These are phyloP conservation scores for Thuidium tamariscinum DNA, from an alignment of 225 moss, liverwort and hornwort genomes.

Conservation along the genomic window DNA sequence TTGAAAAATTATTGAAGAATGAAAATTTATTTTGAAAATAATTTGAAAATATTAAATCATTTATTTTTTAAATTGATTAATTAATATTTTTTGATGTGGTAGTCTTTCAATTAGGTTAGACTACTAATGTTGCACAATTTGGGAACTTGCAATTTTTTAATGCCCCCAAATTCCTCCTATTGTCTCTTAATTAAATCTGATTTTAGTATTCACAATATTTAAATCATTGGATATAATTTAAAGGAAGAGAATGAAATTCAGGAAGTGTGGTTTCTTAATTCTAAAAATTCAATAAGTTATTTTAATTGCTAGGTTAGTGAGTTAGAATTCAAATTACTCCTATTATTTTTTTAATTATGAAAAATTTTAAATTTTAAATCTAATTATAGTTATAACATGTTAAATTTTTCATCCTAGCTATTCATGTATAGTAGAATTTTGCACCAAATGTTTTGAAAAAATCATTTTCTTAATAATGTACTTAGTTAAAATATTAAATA, in stretches of 20 bases:
- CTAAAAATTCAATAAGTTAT: neutral
- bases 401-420: neutral
- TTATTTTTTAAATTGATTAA: too few relatives aligned
- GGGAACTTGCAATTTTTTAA: too few relatives aligned
- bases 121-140: too few relatives aligned
- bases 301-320: neutral
- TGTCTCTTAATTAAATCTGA: accelerated
- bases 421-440: neutral
- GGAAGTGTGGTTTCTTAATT: accelerated
- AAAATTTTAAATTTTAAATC: neutral
- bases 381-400: neutral
- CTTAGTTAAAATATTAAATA: neutral
- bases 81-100: too few relatives aligned
- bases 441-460: neutral
- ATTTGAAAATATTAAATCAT: too few relatives aligned
- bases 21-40: too few relatives aligned
- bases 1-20: too few relatives aligned
- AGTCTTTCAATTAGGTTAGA: too few relatives aligned
- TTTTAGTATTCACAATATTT: neutral
- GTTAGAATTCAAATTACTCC: neutral
- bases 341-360: accelerated
- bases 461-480: too few relatives aligned
- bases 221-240: neutral
- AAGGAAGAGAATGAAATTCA: too few relatives aligned
- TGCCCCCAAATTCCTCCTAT: too few relatives aligned